A percentile compares a stretch with the other conserved stretches of the same genome.
These are phyloP conservation scores for Fibroporia radiculosa DNA, from an alignment of 768 basidiomycete species.

Conservation along the genomic window DNA sequence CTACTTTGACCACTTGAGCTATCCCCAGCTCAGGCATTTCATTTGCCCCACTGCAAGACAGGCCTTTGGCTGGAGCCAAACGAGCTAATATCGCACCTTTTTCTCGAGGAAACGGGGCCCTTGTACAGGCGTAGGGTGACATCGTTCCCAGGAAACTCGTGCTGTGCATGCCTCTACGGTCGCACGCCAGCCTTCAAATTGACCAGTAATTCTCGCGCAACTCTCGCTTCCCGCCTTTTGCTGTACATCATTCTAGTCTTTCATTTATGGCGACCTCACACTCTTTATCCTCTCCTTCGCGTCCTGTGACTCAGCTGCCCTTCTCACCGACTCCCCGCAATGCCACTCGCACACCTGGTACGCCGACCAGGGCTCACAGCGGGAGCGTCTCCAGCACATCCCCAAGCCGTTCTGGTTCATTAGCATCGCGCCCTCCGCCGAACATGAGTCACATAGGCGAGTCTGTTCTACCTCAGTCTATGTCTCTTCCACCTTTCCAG, in stretches of 20 bases:
- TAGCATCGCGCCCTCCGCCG: slow-evolving; percentile 8
- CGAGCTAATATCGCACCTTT: too few relatives aligned
- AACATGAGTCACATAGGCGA: slow-evolving; percentile 9
- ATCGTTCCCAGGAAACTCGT: slow-evolving; percentile 2
- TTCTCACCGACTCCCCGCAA: slow-evolving; percentile 18
- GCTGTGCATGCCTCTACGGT: neutral
- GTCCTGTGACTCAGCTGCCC: slow-evolving; percentile 17
- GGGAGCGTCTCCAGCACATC: slow-evolving; percentile 14
- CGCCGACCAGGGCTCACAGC: slow-evolving; percentile 9
- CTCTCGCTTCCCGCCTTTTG: neutral
- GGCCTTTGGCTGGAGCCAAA: too few relatives aligned
- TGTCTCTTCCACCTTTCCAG: slow-evolving; percentile 15
- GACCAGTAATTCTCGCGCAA: neutral
- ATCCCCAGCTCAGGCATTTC: too few relatives aligned
- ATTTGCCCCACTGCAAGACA: too few relatives aligned
- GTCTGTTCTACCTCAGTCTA: slow-evolving; percentile 13
- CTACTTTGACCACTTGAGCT: too few relatives aligned
- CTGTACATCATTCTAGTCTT: slow-evolving; percentile 15
- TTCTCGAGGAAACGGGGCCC: too few relatives aligned
- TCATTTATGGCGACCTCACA: slow-evolving; percentile 21
- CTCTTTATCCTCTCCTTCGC: slow-evolving; percentile 20
- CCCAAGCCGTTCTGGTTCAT: slow-evolving; percentile 11
- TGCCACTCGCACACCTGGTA: slow-evolving; percentile 6
- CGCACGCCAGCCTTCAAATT: slow-evolving; percentile 8
- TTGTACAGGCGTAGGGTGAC: too few relatives aligned